phyloP scores from a whole-genome alignment of 2,329 filamentous ascomycete genomes.

The Penicillium brevicompactum region DNA sequence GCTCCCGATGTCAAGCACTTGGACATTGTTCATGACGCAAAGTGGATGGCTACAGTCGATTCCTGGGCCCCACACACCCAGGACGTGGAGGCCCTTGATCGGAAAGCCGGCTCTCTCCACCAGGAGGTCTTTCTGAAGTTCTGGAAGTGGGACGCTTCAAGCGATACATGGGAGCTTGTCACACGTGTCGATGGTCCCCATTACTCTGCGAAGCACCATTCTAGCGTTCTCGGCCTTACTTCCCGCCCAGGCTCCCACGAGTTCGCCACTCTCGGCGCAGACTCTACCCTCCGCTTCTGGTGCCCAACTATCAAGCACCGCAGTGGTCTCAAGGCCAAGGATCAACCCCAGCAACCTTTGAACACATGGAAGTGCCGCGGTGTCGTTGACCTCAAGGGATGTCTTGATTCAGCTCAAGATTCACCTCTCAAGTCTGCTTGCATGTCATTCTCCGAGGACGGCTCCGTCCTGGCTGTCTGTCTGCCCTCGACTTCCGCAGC shows the following conservation, averaged over 20 bases:
- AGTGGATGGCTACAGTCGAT: constrained; percentile 89
- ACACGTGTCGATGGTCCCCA: constrained; percentile 86
- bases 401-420: constrained; percentile 25
- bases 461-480: constrained; percentile 73
- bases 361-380: constrained; percentile 75
- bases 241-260: constrained; percentile 68
- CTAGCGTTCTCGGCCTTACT: constrained; percentile 70
- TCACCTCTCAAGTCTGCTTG: constrained; percentile 57
- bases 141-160: constrained; percentile 69
- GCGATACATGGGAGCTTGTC: constrained; percentile 69
- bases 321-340: constrained; percentile 65
- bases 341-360: constrained; percentile 50
- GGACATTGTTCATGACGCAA: constrained; percentile 75
- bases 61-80: constrained; percentile 77
- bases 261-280: constrained; percentile 84
- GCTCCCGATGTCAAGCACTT: constrained; percentile 79
- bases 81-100: constrained; percentile 64
- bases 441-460: constrained; percentile 79
- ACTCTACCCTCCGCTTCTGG: constrained; percentile 80
- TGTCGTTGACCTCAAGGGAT: constrained; percentile 51
- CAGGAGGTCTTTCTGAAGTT: constrained; percentile 84
- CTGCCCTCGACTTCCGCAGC: constrained; percentile 42
- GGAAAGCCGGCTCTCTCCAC: constrained; percentile 28
- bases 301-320: constrained; percentile 69
- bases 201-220: constrained; percentile 54